Base-by-base conservation (phyloP, 106 monocot genomes). In the Triglochin maritima region DNA sequence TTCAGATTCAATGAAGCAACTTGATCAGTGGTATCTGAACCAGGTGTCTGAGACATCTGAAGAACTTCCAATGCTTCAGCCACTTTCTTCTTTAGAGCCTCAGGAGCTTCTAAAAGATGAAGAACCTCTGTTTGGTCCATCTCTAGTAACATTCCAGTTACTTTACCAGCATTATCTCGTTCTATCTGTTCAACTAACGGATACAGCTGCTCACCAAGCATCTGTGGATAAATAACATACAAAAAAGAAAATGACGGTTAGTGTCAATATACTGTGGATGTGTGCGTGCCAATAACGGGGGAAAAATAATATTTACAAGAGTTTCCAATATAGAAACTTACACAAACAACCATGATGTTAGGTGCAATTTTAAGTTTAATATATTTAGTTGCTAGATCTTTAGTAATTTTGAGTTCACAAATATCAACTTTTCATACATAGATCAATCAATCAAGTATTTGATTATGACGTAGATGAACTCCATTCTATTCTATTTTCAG, bases 41-140 rank as follows among this genome's bases (percentile, higher is more conserved):
- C 72, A 8, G 66, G 9, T 10, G 46, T 58, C 11, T 59, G 54
- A 4, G 69, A 49, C 62, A 50, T 64, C 4, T 48, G 59, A 9
- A 85, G 73, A 50, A 85, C 82, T 61, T 65, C 75, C 85, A 85
- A 72, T 29, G 89, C 89, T 58, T 85, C 85, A 10, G 41, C 71
- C 10, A 89, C 89, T 58, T 82, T 89, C 50, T 49, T 74, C 50
- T 80, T 77, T 5, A 88, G 77, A 9, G 79, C 77, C 58, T 80
- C 77, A 7, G 85, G 88, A 16, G 88, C 79, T 66, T 88, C 82
- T 15, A 88, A 64, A 3, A 88, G 82, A 63, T 88, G 82, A 2
- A 89, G 82, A n/a, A 85, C 80, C 68, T 89, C 87, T 4, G 69
- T 79, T 49, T 81, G 78, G 60, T 82, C 87, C 87, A 76, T 76